Evolutionary conservation across 1,139 yeast genomes (phyloP), one percentile per base, ranked within the genome.

Genomic region (Geotrichum reessii): DNA sequence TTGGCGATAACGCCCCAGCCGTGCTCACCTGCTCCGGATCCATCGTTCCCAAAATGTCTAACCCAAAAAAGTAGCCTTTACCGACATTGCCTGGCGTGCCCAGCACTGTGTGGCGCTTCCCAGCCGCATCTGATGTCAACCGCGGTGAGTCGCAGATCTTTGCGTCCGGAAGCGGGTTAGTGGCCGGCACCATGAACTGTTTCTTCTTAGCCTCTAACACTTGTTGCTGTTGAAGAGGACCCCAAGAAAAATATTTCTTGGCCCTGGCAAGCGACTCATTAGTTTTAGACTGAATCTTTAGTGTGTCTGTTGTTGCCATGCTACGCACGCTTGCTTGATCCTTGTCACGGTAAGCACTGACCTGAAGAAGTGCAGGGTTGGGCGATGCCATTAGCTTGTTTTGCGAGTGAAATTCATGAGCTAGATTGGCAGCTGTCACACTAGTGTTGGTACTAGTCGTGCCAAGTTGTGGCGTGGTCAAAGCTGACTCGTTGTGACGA

Each of bases 161-260:
- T 19, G 56, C 56, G 19, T 44, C 56, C 7, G 56, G 56, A n/a
- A 53, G 28, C 12, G 56, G 56, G 47, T 53, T 53, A 21, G 56
- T 53, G n/a, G 56, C 19, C 33, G 50, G 56, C 17, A n/a, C 47
- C 14, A 37, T 37, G 6, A 37, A 37, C 6, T 19, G 42, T 19
- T 37, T 14, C 42, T 37, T 37, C 17, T 37, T 37, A 12, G n/a
- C 19, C 42, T 37, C 42, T n/a, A 37, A n/a, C 42, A 19, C 17
- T 14, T 12, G 42, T 19, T 37, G 42, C 19, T 37, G 28, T 25
- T 25, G 42, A 3, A 14, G 42, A 11, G 42, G 42, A 11, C 37
- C 24, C 52, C 52, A 47, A 1, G 56, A 47, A 53, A 47, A 53
- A 24, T 27, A 27, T 28, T 53, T 47, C 22, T 50, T 50, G 17